These are phyloP conservation scores for Trichoderma gracile DNA, from an alignment of 2,329 filamentous ascomycete species.

Conservation along the genomic window DNA sequence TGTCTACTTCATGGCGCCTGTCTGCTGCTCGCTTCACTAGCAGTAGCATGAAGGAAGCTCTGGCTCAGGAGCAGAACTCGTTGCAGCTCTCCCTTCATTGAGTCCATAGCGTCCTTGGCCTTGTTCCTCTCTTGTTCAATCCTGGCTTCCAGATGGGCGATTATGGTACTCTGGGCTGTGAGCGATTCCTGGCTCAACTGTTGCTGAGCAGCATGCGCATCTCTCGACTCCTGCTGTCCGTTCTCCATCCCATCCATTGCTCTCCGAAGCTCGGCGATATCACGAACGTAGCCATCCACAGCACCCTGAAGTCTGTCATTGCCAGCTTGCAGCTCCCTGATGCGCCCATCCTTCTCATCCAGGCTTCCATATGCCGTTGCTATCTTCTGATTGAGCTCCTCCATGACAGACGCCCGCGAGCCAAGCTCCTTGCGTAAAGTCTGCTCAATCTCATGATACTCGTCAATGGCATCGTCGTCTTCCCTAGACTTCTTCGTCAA, in stretches of 20 bases:
- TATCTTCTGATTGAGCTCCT: constrained; percentile 38
- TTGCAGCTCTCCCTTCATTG: constrained; percentile 54
- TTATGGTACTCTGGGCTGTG: constrained; percentile 40
- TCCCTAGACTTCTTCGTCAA: constrained; percentile 50
- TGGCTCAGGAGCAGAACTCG: constrained; percentile 50
- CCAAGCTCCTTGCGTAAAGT: constrained; percentile 59
- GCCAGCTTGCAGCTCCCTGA: constrained; percentile 52
- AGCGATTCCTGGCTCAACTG: constrained; percentile 40
- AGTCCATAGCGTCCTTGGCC: constrained; percentile 18
- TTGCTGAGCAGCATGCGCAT: constrained; percentile 39
- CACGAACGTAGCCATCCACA: constrained; percentile 54
- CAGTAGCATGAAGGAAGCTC: constrained; percentile 44
- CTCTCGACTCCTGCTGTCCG: constrained; percentile 36
- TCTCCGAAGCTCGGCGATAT: constrained; percentile 55
- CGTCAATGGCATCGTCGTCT: constrained; percentile 57
- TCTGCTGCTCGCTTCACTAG: constrained; percentile 25
- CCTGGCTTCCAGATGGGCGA: constrained; percentile 47
- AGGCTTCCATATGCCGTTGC: constrained; percentile 38
- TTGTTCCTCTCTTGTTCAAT: constrained; percentile 36
- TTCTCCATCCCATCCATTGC: constrained; percentile 53
- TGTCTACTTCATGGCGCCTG: background rate
- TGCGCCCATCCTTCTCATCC: constrained; percentile 41
- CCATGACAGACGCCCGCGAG: constrained; percentile 41
- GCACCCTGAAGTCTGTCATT: constrained; percentile 54
- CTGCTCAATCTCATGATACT: constrained; percentile 59